These are phyloP conservation scores for Dipteronia dyeriana DNA, from an alignment of 345 rosid species.

Conservation along the genomic window DNA sequence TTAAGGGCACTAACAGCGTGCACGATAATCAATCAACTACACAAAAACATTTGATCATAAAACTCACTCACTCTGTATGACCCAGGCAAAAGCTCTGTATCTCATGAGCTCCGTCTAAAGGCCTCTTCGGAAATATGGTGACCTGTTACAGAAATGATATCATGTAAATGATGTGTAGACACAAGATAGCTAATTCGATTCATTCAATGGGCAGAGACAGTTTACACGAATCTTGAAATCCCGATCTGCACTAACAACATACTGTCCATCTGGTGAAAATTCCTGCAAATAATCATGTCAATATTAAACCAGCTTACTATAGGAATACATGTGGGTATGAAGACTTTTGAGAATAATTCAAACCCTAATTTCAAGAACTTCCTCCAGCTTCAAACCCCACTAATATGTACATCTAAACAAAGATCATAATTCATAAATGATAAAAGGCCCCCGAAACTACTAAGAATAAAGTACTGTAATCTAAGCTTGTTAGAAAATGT, in stretches of 20 bases:
- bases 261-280: constrained; percentile 81
- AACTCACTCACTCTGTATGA: constrained; percentile 88
- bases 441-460: not conserved
- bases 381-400: not conserved
- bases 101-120: constrained; percentile 89
- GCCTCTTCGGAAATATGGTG: constrained; percentile 74
- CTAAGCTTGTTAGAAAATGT: not conserved
- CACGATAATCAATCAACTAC: not conserved
- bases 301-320: not conserved
- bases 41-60: constrained; percentile 15
- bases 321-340: not conserved
- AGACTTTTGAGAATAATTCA: not conserved
- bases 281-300: constrained; percentile 49
- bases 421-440: not conserved
- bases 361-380: not conserved
- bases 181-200: constrained; percentile 14
- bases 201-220: constrained; percentile 18
- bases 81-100: constrained; percentile 96
- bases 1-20: not conserved
- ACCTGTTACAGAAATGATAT: constrained; percentile 50
- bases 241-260: constrained; percentile 79
- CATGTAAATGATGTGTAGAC: constrained; percentile 9
- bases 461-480: not conserved
- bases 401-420: not conserved
- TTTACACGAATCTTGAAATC: constrained; percentile 92